Base-by-base conservation (phyloP, 2,329 filamentous ascomycete genomes). In the Botrytis cinerea region DNA sequence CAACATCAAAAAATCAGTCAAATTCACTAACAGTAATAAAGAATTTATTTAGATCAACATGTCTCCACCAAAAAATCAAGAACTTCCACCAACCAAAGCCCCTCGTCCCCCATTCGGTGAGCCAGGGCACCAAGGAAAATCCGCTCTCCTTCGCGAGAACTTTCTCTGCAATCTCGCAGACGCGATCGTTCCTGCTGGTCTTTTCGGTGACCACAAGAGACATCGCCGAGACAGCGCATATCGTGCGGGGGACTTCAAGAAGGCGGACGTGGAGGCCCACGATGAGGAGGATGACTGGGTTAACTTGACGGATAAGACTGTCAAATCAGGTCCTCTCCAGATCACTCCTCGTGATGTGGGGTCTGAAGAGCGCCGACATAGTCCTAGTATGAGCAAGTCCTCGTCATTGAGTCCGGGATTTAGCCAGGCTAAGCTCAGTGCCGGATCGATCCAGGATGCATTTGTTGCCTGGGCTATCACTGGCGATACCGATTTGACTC, bases 81-180 rank as follows among this genome's bases (percentile, higher is more conserved):
- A 43, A 1, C 25, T 68, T 10, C 66, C 66, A 14, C 66, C 48
- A 0, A 57, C 48, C 9, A 57, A 57, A 4, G n/a, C 25, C 4
- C 66, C 66, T 4, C 22, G 32, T 0, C 66, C 66, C 2, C 66
- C 66, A 28, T 68, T 68, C 0, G 66, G 66, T 1, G 5, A 43
- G 14, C 48, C 35, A 8, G 35, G 66, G 3, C 38, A 68, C 18
- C 66, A 68, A 68, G 66, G 66, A 28, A 68, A 22, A 32, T 68
- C 64, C 9, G 66, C 66, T 22, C 66, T 68, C n/a, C 66, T 25
- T 0, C 66, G 48, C 2, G 66, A 68, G 6, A 68, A 68, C 66
- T 57, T 68, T 28, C 48, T 68, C 3, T 68, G 66, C 18, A 68
- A 68, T 6, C 28, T 68, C 9, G 66, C 66, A 12, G 66, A 68